Conservation (phyloP, 176 grass and related monocot species). For the Saccharum officinarum region DNA sequence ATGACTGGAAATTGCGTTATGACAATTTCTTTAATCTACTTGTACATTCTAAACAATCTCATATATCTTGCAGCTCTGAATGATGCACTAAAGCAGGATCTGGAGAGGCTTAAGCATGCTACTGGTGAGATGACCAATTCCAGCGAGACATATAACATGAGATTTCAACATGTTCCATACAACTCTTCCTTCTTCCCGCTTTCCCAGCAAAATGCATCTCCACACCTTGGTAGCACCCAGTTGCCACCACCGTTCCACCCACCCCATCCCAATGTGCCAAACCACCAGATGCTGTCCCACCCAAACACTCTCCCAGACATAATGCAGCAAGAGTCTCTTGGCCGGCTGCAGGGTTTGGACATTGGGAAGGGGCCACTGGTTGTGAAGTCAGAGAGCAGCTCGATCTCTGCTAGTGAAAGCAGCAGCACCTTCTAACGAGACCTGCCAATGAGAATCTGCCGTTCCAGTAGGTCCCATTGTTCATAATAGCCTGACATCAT, state of each 20-base stretch:
- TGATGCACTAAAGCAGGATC: slow-evolving; percentile 89
- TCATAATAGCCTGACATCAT: slow-evolving; percentile 81
- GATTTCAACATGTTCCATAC: slow-evolving; percentile 75
- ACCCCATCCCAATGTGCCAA: slow-evolving; percentile 54
- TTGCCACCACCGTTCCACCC: slow-evolving; percentile 59
- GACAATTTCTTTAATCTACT: neutral
- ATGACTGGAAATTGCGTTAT: slow-evolving; percentile 16
- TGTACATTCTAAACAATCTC: neutral
- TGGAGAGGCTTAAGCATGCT: slow-evolving; percentile 89
- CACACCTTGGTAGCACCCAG: slow-evolving; percentile 49
- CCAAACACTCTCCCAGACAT: slow-evolving; percentile 67
- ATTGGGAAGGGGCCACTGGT: slow-evolving; percentile 69
- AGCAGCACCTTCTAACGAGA: slow-evolving; percentile 83
- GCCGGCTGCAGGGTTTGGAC: slow-evolving; percentile 75
- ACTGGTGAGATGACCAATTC: slow-evolving; percentile 81
- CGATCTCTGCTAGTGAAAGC: slow-evolving; percentile 81
- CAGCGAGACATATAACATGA: slow-evolving; percentile 65
- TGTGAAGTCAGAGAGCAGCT: slow-evolving; percentile 89
- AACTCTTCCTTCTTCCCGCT: slow-evolving; percentile 73
- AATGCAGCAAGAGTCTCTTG: slow-evolving; percentile 79
- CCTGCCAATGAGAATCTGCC: slow-evolving; percentile 36
- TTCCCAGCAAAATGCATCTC: slow-evolving; percentile 56
- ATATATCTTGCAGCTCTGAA: slow-evolving; percentile 78
- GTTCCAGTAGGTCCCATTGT: slow-evolving; percentile 66
- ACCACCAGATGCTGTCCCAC: slow-evolving; percentile 56